Conservation (phyloP, 495 filamentous ascomycete species). For the Penicillium lagena region DNA sequence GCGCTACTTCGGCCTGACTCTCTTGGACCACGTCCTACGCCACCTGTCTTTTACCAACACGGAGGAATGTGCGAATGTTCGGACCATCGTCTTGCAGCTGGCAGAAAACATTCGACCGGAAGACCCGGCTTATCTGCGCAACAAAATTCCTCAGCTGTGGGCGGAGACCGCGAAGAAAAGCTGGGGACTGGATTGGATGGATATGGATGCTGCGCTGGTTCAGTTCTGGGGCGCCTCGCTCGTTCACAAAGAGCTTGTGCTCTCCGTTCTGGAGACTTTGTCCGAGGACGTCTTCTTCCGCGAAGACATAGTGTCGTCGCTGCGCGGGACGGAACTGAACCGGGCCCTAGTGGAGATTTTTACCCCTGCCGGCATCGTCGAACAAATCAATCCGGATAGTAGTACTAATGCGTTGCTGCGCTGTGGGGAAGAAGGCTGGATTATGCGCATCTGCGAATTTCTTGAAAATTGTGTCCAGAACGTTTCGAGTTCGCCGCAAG, state of each 20-base stretch:
- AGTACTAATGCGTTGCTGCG: conserved; percentile 54
- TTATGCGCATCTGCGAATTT: conserved; percentile 67
- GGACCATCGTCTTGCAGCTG: conserved; percentile 68
- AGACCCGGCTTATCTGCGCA: conserved; percentile 80
- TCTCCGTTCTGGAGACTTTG: conserved; percentile 81
- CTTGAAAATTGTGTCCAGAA: conserved; percentile 66
- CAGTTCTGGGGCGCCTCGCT: conserved; percentile 71
- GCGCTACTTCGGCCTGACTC: conserved; percentile 85
- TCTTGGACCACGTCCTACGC: conserved; percentile 81
- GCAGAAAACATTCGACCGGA: conserved; percentile 63
- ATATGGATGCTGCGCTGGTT: conserved; percentile 84
- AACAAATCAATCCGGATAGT: conserved; percentile 66
- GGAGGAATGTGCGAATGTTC: conserved; percentile 58
- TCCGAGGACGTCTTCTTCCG: conserved; percentile 91
- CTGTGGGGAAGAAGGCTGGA: conserved; percentile 79
- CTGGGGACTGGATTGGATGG: conserved; percentile 86
- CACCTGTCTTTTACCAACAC: conserved; percentile 67
- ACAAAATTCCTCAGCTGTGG: conserved; percentile 95
- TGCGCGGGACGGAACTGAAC: conserved; percentile 77
- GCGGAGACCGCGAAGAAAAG: conserved; percentile 87
- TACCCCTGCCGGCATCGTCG: conserved; percentile 68
- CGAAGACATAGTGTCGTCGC: conserved; percentile 76
- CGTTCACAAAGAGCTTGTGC: conserved; percentile 72
- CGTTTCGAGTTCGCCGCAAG: conserved; percentile 55
- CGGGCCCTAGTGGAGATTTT: conserved; percentile 90